Conservation (phyloP, 768 basidiomycete genomes). For the Podaxis sp. region DNA sequence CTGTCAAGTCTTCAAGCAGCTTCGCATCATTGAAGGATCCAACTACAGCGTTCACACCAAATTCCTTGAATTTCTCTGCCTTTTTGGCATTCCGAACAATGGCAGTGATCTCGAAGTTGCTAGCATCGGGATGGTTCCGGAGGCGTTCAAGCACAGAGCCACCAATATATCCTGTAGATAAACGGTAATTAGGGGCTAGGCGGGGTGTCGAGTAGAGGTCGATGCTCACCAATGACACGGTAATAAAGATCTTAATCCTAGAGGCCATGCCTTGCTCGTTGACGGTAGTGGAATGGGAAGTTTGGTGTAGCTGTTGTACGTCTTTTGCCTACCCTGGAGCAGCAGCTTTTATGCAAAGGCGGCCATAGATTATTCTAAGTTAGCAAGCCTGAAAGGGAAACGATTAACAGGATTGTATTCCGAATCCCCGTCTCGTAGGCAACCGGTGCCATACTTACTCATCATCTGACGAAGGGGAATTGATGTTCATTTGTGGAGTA, state of each 20-base stretch:
- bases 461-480: neutral
- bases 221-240: constrained; percentile 42
- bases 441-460: neutral
- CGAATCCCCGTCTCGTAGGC: neutral
- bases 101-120: constrained; percentile 40
- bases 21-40: constrained; percentile 41
- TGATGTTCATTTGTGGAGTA: no score
- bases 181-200: neutral
- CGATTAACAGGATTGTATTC: neutral
- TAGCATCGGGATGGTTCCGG: constrained; percentile 33
- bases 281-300: neutral
- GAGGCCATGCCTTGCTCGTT: constrained; percentile 20
- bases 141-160: constrained; percentile 45
- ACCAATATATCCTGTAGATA: constrained; percentile 44
- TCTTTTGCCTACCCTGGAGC: neutral
- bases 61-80: constrained; percentile 38
- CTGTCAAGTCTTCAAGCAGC: constrained; percentile 38
- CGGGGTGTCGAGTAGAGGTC: neutral
- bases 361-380: neutral
- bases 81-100: constrained; percentile 46
- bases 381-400: neutral
- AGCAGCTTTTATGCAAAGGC: neutral
- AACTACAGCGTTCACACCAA: constrained; percentile 38
- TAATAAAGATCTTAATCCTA: constrained; percentile 39
- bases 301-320: neutral